phyloP scores from a whole-genome alignment of 2,329 filamentous ascomycete species.

The Aspergillus sergii region DNA sequence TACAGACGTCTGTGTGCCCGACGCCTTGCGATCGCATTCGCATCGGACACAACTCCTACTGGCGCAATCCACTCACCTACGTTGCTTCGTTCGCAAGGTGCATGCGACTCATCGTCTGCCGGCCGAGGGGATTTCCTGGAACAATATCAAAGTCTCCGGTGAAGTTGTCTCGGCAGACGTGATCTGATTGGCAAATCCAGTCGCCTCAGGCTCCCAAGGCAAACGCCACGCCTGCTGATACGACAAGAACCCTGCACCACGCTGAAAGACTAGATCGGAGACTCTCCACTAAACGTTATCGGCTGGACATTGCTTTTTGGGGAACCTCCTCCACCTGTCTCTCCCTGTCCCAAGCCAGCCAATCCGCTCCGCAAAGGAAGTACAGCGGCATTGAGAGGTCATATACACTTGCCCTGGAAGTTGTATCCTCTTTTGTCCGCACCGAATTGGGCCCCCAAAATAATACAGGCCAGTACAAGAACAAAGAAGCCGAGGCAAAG shows the following conservation, averaged over 20 bases:
- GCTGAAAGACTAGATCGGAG: constrained; percentile 20
- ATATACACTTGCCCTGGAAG: constrained; percentile 9
- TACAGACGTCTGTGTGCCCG: constrained; percentile 25
- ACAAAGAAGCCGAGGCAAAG: constrained; percentile 1
- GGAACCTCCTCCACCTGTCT: constrained; percentile 12
- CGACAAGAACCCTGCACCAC: constrained; percentile 25
- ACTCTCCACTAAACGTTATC: constrained; percentile 26
- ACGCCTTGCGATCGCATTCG: constrained; percentile 22
- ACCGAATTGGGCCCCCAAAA: constrained; percentile 17
- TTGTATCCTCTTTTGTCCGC: constrained; percentile 8
- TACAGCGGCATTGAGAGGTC: constrained; percentile 16
- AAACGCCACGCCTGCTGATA: constrained; percentile 24
- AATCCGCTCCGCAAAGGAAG: constrained; percentile 11
- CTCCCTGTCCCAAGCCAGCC: constrained; percentile 10
- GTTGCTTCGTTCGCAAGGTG: constrained; percentile 9
- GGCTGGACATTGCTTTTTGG: constrained; percentile 15
- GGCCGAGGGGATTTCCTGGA: constrained; percentile 11
- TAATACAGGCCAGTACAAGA: constrained; percentile 9
- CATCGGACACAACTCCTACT: constrained; percentile 3
- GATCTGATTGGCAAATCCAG: constrained; percentile 24
- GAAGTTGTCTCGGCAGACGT: constrained; percentile 4
- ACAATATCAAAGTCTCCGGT: constrained; percentile 7
- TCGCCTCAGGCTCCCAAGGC: constrained; percentile 18
- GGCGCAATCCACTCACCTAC: background rate
- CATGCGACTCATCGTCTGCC: constrained; percentile 9